A percentile compares a stretch with the other conserved stretches of the same genome.
phyloP scores from a whole-genome alignment of 225 moss, liverwort and hornwort species.

The Bryum argenteum region DNA sequence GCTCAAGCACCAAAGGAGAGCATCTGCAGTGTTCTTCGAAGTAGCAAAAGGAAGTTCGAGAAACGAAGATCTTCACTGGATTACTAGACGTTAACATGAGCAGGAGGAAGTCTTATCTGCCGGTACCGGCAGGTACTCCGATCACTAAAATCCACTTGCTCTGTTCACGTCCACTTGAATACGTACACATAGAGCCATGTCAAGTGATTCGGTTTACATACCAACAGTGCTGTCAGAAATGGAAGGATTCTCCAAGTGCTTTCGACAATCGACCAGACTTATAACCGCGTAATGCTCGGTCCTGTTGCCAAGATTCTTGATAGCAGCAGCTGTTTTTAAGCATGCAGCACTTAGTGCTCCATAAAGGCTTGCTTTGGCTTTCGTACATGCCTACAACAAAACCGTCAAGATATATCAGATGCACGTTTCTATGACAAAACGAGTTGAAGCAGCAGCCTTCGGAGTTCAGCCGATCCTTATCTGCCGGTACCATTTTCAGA shows the following conservation, averaged over 20 bases:
- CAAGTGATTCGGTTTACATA: constrained; percentile 31
- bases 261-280: constrained; percentile 80
- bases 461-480: no score
- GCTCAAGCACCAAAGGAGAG: no score
- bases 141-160: no score
- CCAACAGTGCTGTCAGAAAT: constrained; percentile 75
- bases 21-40: no score
- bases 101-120: no score
- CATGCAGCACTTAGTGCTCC: constrained; percentile 91
- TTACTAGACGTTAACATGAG: no score
- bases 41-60: no score
- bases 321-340: constrained; percentile 83
- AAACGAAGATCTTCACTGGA: no score
- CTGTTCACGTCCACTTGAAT: constrained; percentile 9
- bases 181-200: constrained; percentile 5
- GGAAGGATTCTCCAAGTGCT: constrained; percentile 60
- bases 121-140: no score
- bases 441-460: no score
- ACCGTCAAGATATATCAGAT: constrained; percentile 23
- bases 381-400: constrained; percentile 58
- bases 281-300: constrained; percentile 87
- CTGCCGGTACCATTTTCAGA: no score
- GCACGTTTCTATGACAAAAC: background rate
- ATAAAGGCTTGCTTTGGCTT: constrained; percentile 57
- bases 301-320: constrained; percentile 62